These are phyloP conservation scores for Ambrosia artemisiifolia DNA, from an alignment of 129 eudicot genomes.

Conservation along the genomic window DNA sequence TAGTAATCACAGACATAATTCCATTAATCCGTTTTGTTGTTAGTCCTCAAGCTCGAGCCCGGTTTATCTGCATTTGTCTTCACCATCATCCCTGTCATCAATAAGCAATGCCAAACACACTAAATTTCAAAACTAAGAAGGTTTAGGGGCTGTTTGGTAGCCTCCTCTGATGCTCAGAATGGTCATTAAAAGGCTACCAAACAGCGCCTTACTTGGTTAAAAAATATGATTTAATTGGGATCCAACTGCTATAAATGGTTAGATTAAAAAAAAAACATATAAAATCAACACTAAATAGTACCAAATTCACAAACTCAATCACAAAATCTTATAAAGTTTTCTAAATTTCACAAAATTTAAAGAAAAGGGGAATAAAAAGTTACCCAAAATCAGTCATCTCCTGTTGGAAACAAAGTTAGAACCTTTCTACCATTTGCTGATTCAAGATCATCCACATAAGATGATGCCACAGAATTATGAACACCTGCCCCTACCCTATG, in stretches of 20 bases:
- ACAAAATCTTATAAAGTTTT: neutral
- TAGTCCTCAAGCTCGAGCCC: constrained; percentile 21
- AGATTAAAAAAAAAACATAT: no score
- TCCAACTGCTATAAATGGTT: no score
- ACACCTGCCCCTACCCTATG: constrained; percentile 48
- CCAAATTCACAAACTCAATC: no score
- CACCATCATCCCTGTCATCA: constrained; percentile 17
- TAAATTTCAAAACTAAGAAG: neutral
- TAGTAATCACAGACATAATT: neutral
- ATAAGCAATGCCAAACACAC: neutral
- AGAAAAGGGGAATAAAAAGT: neutral
- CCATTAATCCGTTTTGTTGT: constrained; percentile 4
- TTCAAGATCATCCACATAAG: constrained; percentile 74
- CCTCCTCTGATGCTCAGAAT: no score
- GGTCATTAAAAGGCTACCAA: no score
- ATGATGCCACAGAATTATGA: constrained; percentile 41
- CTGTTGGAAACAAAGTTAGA: constrained; percentile 81
- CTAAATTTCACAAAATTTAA: constrained; percentile 15
- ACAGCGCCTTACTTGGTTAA: no score
- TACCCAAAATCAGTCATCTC: constrained; percentile 64
- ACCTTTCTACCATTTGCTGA: constrained; percentile 74
- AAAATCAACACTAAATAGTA: no score
- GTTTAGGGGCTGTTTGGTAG: no score
- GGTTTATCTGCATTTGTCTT: constrained; percentile 21
- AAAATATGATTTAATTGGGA: no score